Conservation (phyloP, 148 eudicot genomes). For the Heliamphora exappendiculata region DNA sequence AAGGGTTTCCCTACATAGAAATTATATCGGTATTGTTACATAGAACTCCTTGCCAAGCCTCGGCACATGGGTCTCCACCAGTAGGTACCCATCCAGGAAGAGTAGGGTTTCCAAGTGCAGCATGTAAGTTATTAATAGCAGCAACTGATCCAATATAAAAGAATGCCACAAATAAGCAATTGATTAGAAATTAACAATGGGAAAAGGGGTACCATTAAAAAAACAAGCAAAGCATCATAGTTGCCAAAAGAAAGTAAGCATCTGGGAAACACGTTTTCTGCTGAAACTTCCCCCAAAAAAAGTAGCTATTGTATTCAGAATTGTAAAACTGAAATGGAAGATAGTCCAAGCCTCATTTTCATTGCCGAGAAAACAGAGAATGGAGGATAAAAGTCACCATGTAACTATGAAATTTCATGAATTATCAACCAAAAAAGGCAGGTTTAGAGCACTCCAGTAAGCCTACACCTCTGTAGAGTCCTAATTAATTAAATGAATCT, state of each 20-base stretch:
- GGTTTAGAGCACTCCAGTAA: neutral
- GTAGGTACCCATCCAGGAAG: constrained; percentile 74
- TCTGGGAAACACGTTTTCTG: neutral
- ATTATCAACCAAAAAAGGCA: neutral
- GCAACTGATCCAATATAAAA: constrained; percentile 47
- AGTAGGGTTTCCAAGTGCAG: constrained; percentile 64
- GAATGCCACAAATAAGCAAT: constrained; percentile 11
- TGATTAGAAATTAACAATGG: neutral
- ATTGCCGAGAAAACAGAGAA: neutral
- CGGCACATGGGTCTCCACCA: constrained; percentile 85
- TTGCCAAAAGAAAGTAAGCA: neutral
- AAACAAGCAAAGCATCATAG: neutral
- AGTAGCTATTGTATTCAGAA: neutral
- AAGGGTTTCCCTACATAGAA: constrained; percentile 48
- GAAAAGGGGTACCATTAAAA: neutral
- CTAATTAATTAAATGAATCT: neutral
- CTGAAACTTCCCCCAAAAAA: neutral
- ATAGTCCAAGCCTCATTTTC: neutral
- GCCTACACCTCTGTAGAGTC: no score
- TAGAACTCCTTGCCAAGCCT: constrained; percentile 75
- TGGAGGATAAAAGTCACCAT: neutral
- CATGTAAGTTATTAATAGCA: constrained; percentile 72
- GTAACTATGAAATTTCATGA: neutral
- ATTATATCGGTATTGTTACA: constrained; percentile 51
- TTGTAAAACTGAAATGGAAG: neutral